These are phyloP conservation scores for Salix udensis DNA, from an alignment of 345 rosid species.

Conservation along the genomic window DNA sequence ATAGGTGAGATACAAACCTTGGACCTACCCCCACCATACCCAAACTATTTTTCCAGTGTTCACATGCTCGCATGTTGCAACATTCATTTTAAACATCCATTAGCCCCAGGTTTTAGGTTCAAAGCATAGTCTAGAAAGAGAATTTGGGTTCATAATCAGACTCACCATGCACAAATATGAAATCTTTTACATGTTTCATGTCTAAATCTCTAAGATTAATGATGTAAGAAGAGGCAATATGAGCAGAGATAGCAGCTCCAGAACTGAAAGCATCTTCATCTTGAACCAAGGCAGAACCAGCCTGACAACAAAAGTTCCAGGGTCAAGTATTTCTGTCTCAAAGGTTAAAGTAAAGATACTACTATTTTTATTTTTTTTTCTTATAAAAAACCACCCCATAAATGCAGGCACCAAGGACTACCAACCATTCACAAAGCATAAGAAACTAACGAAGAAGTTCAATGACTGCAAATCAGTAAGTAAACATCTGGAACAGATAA, in stretches of 20 bases:
- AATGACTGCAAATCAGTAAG: too few species aligned
- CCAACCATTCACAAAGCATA: too few species aligned
- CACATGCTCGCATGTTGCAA: background rate
- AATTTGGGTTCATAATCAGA: conserved; percentile 7
- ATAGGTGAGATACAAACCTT: background rate
- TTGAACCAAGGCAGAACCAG: conserved; percentile 80
- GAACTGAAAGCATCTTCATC: conserved; percentile 74
- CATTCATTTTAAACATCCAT: background rate
- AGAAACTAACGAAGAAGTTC: too few species aligned
- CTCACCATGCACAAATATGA: conserved; percentile 88
- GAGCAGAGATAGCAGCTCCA: conserved; percentile 64
- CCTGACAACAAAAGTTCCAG: conserved; percentile 35
- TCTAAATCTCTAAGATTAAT: conserved; percentile 80
- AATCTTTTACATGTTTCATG: conserved; percentile 90
- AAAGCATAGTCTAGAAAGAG: background rate
- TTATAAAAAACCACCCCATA: background rate
- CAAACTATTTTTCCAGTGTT: background rate
- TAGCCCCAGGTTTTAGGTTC: background rate
- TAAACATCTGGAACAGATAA: too few species aligned
- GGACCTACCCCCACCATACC: background rate
- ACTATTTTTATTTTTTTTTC: background rate
- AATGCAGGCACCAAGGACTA: too few species aligned
- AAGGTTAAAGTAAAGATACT: too few species aligned
- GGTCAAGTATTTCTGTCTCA: background rate
- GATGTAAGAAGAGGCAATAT: conserved; percentile 78